These are phyloP conservation scores for Colletotrichum falcatum DNA, from an alignment of 2,329 filamentous ascomycete species.

Conservation along the genomic window DNA sequence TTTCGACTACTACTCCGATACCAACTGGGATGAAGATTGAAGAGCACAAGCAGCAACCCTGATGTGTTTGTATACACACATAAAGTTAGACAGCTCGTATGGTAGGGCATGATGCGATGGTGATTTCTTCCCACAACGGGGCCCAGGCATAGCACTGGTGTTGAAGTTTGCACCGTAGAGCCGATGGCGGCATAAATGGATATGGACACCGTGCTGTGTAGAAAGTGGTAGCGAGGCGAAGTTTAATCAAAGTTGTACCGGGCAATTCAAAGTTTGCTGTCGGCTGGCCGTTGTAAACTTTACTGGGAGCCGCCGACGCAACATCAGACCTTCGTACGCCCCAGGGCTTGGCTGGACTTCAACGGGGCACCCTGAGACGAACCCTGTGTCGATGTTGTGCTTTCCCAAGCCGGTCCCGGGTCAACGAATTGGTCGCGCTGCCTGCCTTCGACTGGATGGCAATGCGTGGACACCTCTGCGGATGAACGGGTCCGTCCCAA, in stretches of 20 bases:
- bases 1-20: conserved; percentile 53
- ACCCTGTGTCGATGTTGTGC: neutral
- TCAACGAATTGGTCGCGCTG: neutral
- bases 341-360: neutral
- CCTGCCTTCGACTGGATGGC: too few species aligned
- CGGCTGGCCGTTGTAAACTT: neutral
- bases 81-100: too few species aligned
- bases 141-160: neutral
- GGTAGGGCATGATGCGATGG: neutral
- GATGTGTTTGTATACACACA: too few species aligned
- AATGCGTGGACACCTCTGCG: too few species aligned
- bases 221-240: neutral
- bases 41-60: neutral
- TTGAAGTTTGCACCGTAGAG: neutral
- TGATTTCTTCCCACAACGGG: neutral
- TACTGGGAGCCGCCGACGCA: neutral
- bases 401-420: neutral
- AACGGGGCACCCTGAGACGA: conserved; percentile 11
- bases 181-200: neutral
- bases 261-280: neutral
- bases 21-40: conserved; percentile 30
- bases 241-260: neutral
- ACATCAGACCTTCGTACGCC: neutral
- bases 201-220: neutral
- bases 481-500: neutral